Base-by-base conservation (phyloP, 2,329 filamentous ascomycete species). In the Zelopaecilomyces penicillatus region DNA sequence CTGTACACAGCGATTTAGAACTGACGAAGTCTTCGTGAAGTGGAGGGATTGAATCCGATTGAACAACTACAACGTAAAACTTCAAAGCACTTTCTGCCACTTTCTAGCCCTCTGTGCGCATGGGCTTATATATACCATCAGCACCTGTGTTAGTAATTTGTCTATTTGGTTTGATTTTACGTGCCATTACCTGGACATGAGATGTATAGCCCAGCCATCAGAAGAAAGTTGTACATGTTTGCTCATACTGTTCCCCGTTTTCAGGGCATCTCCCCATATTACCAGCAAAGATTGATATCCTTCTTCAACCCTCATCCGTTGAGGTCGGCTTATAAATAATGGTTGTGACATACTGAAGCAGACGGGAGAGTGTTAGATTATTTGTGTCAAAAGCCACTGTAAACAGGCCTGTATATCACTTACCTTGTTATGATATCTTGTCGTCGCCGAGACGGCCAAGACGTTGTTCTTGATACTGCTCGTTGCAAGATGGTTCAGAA, bases 381-480 rank as follows among this genome's bases (percentile, higher is more conserved):
- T 34, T 34, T 12, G 8, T 34, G 32, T 2, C 8, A 34, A 9
- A 34, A 19, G 8, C 11, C 7, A 19, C 19, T 19, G 19, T 19
- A 27, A 9, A 30, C 11, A 11, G 5, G 4, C 6, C 4, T n/a
- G 30, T 6, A 29, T 28, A 47, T 28, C 1, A 57, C 72, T 45
- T 59, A 87, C 87, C 80, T 98, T 98, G 66, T 87, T 84, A 70
- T 89, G 94, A 65, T 97, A 98, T 64, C 93, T 78, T n/a, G 93
- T 98, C 5, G 93, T 98, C 10, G 88, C 91, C 58, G 90, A 96
- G 5, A 95, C 94, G 31, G 93, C 93, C 52, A 98, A 74, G 28
- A 97, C 87, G 51, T 91, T 90, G 54, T 95, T 89, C 71, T 95
- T 96, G 65, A 98, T 98, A 64, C 90, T 96, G 65, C 91, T 97